Evolutionary conservation across 441 rosid genomes (phyloP), one percentile per base, ranked within the genome.

Genomic region (Erodium moschatum): DNA sequence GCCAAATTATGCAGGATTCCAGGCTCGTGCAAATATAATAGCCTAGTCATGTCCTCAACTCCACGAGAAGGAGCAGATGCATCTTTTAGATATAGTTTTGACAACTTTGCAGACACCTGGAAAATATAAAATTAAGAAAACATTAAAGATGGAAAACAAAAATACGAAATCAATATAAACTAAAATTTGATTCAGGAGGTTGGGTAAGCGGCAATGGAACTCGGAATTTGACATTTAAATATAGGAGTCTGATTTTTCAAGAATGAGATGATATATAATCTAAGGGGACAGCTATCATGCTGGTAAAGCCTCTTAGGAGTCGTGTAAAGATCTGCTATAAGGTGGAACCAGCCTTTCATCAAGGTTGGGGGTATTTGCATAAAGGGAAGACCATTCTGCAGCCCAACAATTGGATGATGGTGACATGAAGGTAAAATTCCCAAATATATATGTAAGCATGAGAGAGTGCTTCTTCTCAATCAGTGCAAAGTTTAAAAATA

Each of bases 1-100:
- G 79, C 88, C 58, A 93, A 78, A 81, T 93, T 93, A 85, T 85
- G 85, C 78, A 93, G 74, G 76, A 93, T 95, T 76, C 98, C 98
- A 67, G 98, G 98, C 79, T 93, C 98, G 46, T 93, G 96, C 76
- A 93, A 73, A 76, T 93, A 93, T 5, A 97, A 89, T 10, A 93
- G 87, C 84, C 89, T 93, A 70, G 97, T 91, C 98, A 93, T 93
- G 83, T 91, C 98, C 83, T 91, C 97, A 71, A 93, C 96, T 64
- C 98, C 98, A 54, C 93, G 97, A 19, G 97, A 85, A 48, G 97
- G 95, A 77, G 97, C 96, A 82, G 91, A 97, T 77, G 81, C 75
- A 70, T 93, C 97, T 61, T 89, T 93, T 20, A 97, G 96, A 74
- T 88, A 88, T 79, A 91, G 67, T 77, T 85, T 87, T 29, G 96